Percentiles rank a stretch among this genome's conserved stretches.
Conservation (phyloP, 2,329 filamentous ascomycete species). For the Polytolypa hystricis region DNA sequence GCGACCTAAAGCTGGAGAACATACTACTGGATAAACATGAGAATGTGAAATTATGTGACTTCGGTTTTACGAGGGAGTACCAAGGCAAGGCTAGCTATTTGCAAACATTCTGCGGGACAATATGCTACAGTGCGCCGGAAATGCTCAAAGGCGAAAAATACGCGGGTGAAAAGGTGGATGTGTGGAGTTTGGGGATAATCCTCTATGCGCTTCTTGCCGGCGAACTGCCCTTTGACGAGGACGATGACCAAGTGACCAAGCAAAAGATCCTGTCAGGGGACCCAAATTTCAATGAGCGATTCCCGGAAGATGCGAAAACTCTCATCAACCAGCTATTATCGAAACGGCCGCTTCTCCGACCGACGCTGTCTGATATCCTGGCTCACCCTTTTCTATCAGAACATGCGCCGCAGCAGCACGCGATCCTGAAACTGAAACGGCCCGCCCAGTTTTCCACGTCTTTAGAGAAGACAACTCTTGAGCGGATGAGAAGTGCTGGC, state of each 20-base stretch:
- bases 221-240: slow-evolving; percentile 86
- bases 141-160: slow-evolving; percentile 99
- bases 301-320: slow-evolving; percentile 65
- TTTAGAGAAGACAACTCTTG: slow-evolving; percentile 79
- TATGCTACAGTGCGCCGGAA: slow-evolving; percentile 95
- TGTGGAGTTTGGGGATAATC: slow-evolving; percentile 95
- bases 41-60: slow-evolving; percentile 95
- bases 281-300: slow-evolving; percentile 68
- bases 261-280: slow-evolving; percentile 75
- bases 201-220: slow-evolving; percentile 73
- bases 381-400: slow-evolving; percentile 80
- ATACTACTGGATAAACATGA: slow-evolving; percentile 93
- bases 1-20: slow-evolving; percentile 92
- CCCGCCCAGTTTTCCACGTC: slow-evolving; percentile 73
- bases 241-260: slow-evolving; percentile 81
- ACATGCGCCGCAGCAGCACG: slow-evolving; percentile 76
- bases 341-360: slow-evolving; percentile 76
- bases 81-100: slow-evolving; percentile 89
- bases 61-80: slow-evolving; percentile 96
- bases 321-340: slow-evolving; percentile 74
- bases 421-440: slow-evolving; percentile 71
- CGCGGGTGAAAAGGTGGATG: slow-evolving; percentile 92
- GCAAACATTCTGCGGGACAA: slow-evolving; percentile 94
- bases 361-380: slow-evolving; percentile 72
- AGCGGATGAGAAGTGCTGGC: slow-evolving; percentile 85